phyloP scores from a whole-genome alignment of 2,329 filamentous ascomycete genomes.

The Aspergillus versicolor region DNA sequence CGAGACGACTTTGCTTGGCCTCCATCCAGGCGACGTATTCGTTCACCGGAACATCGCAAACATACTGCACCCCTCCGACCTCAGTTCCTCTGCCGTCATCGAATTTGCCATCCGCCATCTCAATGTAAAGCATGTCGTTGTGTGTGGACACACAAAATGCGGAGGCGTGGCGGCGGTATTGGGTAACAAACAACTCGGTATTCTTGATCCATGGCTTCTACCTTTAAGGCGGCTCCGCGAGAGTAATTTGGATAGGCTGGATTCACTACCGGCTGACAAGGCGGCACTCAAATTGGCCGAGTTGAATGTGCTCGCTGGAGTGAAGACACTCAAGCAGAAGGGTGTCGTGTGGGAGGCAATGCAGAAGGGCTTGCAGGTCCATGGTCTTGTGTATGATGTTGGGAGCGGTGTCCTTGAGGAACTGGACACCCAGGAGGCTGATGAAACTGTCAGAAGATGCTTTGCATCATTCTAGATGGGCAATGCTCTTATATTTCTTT shows the following conservation, averaged over 20 bases:
- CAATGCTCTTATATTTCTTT: conserved; percentile 3
- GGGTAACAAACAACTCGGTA: conserved; percentile 57
- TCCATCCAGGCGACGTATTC: conserved; percentile 81
- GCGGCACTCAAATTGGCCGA: conserved; percentile 66
- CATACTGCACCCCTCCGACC: conserved; percentile 71
- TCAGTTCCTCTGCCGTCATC: conserved; percentile 72
- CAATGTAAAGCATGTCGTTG: conserved; percentile 63
- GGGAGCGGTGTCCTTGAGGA: conserved; percentile 55
- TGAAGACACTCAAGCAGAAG: conserved; percentile 68
- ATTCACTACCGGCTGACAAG: conserved; percentile 47
- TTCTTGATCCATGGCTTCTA: conserved; percentile 62
- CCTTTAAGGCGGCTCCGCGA: conserved; percentile 56
- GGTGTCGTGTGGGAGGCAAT: conserved; percentile 69
- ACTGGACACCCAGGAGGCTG: conserved; percentile 47
- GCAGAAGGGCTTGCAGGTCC: conserved; percentile 69
- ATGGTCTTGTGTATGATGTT: conserved; percentile 75
- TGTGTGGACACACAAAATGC: conserved; percentile 62
- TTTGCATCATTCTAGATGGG: conserved; percentile 42
- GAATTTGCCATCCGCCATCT: conserved; percentile 75
- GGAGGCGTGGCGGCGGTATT: conserved; percentile 58
- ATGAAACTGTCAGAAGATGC: conserved; percentile 39
- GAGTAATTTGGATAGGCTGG: conserved; percentile 52
- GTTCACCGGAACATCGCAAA: conserved; percentile 91
- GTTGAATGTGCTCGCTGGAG: conserved; percentile 70
- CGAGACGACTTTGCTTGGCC: conserved; percentile 75